phyloP scores from a whole-genome alignment of 2,329 filamentous ascomycete species.

The Aspergillus sp. region DNA sequence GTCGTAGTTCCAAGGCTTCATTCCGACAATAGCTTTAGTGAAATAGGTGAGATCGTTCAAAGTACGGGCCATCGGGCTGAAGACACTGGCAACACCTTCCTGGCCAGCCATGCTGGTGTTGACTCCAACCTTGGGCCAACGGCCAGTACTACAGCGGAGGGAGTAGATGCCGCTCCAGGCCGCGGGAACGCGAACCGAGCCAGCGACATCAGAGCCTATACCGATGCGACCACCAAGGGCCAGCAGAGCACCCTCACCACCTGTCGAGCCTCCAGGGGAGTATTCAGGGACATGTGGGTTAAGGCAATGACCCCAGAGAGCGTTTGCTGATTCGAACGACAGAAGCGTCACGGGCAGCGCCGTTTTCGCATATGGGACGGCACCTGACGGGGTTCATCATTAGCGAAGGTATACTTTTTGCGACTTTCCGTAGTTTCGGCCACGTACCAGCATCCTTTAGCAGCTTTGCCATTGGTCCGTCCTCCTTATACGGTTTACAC shows the following conservation, averaged over 20 bases:
- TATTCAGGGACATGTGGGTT: slow-evolving; percentile 86
- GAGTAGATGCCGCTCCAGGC: slow-evolving; percentile 90
- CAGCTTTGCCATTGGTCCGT: slow-evolving; percentile 73
- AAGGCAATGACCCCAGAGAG: slow-evolving; percentile 76
- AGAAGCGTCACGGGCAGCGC: slow-evolving; percentile 84
- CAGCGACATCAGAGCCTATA: slow-evolving; percentile 87
- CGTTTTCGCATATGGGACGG: slow-evolving; percentile 90
- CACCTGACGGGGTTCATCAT: slow-evolving; percentile 51
- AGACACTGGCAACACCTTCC: slow-evolving; percentile 85
- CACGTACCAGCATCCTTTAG: slow-evolving; percentile 72
- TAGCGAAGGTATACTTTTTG: not conserved
- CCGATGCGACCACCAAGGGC: slow-evolving; percentile 82
- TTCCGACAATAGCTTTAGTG: slow-evolving; percentile 71
- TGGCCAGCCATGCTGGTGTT: slow-evolving; percentile 89
- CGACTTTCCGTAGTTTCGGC: not conserved
- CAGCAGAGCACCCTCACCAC: slow-evolving; percentile 78
- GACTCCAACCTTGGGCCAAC: slow-evolving; percentile 85
- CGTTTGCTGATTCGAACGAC: slow-evolving; percentile 78
- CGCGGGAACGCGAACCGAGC: slow-evolving; percentile 81
- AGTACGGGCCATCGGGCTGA: slow-evolving; percentile 88
- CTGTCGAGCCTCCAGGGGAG: slow-evolving; percentile 85
- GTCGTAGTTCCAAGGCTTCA: slow-evolving; percentile 89
- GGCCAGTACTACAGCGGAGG: slow-evolving; percentile 80
- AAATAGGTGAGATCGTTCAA: slow-evolving; percentile 83
- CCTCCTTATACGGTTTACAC: slow-evolving; percentile 64